phyloP scores from a whole-genome alignment of 345 rosid genomes.

The Stellera chamaejasme region DNA sequence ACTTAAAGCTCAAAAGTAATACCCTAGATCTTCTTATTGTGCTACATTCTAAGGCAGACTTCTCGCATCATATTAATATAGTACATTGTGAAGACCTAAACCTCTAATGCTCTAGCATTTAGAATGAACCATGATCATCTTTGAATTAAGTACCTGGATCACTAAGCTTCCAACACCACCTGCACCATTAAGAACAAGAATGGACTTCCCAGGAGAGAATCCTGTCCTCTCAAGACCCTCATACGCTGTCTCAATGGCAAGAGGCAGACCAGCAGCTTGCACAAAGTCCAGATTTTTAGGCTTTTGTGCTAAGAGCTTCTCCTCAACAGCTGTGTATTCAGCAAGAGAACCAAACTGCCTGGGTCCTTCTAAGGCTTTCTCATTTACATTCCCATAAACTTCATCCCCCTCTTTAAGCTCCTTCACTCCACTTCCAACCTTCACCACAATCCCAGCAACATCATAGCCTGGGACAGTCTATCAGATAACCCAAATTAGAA shows the following conservation, averaged over 20 bases:
- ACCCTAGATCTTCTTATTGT: too few relatives aligned
- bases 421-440: conserved; percentile 64
- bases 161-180: conserved; percentile 97
- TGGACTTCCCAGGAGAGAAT: conserved; percentile 70
- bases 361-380: conserved; percentile 90
- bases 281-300: conserved; percentile 75
- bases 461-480: conserved; percentile 97
- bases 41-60: too few relatives aligned
- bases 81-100: too few relatives aligned
- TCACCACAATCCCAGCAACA: conserved; percentile 85
- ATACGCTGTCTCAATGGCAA: conserved; percentile 77
- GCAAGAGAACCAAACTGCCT: conserved; percentile 85
- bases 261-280: conserved; percentile 87
- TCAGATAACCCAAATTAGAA: conserved; percentile 12
- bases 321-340: conserved; percentile 82
- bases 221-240: conserved; percentile 81
- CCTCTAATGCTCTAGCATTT: too few relatives aligned
- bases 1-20: too few relatives aligned
- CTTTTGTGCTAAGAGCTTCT: conserved; percentile 71
- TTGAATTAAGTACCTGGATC: conserved; percentile 53
- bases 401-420: conserved; percentile 77
- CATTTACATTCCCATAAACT: conserved; percentile 84
- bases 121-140: not conserved
- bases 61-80: too few relatives aligned
- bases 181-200: conserved; percentile 80